Conservation (phyloP, 352 stramenopile genomes). For the Saprolegnia diclina region DNA sequence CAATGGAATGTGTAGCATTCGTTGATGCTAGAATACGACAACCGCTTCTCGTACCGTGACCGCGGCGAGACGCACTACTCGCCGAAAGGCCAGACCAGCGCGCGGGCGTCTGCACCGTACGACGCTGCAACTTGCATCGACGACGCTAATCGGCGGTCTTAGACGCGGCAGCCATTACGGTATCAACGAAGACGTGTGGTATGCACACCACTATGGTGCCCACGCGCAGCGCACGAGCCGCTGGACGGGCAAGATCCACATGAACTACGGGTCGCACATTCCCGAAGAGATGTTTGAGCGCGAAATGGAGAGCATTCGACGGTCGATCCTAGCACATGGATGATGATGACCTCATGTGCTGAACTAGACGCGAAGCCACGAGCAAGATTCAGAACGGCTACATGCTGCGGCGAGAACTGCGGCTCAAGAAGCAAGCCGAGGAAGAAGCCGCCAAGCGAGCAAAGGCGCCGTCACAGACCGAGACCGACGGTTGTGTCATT, state of each 20-base stretch:
- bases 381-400: constrained; percentile 77
- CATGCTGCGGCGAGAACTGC: constrained; percentile 62
- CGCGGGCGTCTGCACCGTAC: neutral
- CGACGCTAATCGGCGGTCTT: constrained; percentile 25
- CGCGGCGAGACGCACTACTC: constrained; percentile 17
- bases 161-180: constrained; percentile 37
- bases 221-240: constrained; percentile 35
- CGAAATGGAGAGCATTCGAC: constrained; percentile 56
- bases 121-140: constrained; percentile 24
- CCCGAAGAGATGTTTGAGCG: constrained; percentile 62
- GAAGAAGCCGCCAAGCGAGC: neutral
- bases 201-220: constrained; percentile 73
- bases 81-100: constrained; percentile 5
- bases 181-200: constrained; percentile 79
- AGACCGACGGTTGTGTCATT: constrained; percentile 15
- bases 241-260: constrained; percentile 38
- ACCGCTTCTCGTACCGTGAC: neutral
- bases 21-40: constrained; percentile 17
- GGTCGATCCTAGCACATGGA: constrained; percentile 30
- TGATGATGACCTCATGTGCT: too few species aligned
- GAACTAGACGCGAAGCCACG: constrained; percentile 34
- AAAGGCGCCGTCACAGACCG: neutral
- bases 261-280: constrained; percentile 69
- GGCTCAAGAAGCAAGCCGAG: constrained; percentile 38
- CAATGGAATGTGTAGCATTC: too few species aligned